Evolutionary conservation across 345 rosid species (phyloP), one percentile per base, ranked within the genome.

Genomic region (Ceriops zippeliana): DNA sequence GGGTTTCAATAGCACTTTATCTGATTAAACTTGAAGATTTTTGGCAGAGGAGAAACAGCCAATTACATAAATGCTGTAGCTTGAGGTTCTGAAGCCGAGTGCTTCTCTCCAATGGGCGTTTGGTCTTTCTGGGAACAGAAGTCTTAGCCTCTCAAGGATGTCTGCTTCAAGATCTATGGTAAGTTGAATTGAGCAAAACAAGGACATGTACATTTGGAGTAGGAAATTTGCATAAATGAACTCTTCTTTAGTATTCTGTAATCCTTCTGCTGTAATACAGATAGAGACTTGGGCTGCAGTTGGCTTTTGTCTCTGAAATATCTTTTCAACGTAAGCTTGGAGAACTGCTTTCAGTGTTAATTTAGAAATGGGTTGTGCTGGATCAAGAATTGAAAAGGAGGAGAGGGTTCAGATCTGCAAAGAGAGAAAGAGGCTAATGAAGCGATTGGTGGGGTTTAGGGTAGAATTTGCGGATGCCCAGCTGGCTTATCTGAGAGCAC

Each of bases 341-440:
- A 35, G 3, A 11, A 38, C 6, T 28, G n/a, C 2, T 51, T 49
- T 47, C 30, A 32, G 13, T 49, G 58, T 15, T 7, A 35, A 31
- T 49, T 52, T 61, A 73, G 64, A 77, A 75, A 90, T 90, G 97
- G 98, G 98, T n/a, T 93, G 93, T 83, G 92, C 81, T 31, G 88
- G 86, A 38, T 90, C 98, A 31, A 91, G 83, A 73, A 85, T 86
- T 71, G 90, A 91, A 67, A 83, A 85, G 80, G 97, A 86, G 63
- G 98, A 81, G 73, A 87, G 86, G 77, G 89, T 89, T 66, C 79
- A 68, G 72, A 76, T 78, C 46, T 90, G 92, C 75, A 90, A 85
- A 82, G 91, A 86, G 82, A 82, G 98, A 69, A 90, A 86, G 86
- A 93, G 81, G 83, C 73, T 89, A 54, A 87, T 91, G 97, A 91